Evolutionary conservation across 768 basidiomycete species (phyloP), one percentile per base, ranked within the genome.

Genomic region (Leccinum broughii): DNA sequence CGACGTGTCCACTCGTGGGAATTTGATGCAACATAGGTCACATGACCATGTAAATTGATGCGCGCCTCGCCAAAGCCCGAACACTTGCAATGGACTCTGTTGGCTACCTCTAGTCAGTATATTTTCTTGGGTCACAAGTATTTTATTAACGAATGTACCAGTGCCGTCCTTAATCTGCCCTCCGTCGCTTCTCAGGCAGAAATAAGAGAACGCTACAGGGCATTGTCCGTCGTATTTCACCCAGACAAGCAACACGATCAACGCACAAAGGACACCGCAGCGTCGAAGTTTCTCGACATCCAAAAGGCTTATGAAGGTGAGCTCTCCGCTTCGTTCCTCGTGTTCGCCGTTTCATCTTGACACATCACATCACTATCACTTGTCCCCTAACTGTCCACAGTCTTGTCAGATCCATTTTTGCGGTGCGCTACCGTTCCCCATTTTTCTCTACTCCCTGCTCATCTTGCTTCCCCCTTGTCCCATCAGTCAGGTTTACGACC

Each of bases 301-400:
- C 90, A 93, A 64, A 88, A 87, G 64, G 92, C 93, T 13, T 93
- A 93, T 70, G 86, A 93, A 82, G 83, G 89, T 87, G 66, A 55
- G 78, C 15, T 22, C 48, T 35, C 15, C 26, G 10, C 34, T n/a
- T 26, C 30, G 28, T 9, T 34, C 34, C 46, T 9, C 41, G 32
- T 26, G 32, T 50, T 14, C 32, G 28, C 34, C 49, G 39, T 22
- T 57, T 49, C 41, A 6, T 57, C 13, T 37, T 58, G 49, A 35
- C 51, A 4, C 28, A 13, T 55, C 46, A 11, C 22, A 20, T 6
- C 37, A 35, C 34, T 52, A 20, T 6, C 37, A 35, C 34, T 52
- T 52, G 30, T 61, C 63, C 41, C 61, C 70, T 66, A 28, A 68
- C 59, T 46, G 56, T 56, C 56, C 62, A 57, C 41, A 86, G 87